Evolutionary conservation across 1,284 basidiomycete species (phyloP), one percentile per base, ranked within the genome.

Genomic region (Cryptococcus sp.): DNA sequence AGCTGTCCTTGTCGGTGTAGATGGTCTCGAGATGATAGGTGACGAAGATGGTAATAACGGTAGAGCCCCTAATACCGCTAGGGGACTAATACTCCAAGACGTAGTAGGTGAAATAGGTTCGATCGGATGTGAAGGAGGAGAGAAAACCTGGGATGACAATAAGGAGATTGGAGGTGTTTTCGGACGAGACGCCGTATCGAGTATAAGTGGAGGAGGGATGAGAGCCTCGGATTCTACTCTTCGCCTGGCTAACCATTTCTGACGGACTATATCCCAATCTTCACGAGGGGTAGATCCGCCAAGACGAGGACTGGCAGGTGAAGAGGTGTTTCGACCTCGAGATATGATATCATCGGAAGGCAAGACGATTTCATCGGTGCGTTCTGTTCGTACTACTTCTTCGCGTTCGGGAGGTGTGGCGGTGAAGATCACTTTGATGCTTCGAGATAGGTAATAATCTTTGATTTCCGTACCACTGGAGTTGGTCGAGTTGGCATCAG

Each of bases 361-460:
- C 4, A 64, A 63, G 15, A 75, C 63, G 30, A 73, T 55, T 55
- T 77, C 72, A 55, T 75, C 70, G 7, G 61, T 59, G 5, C 76
- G 60, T 53, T 77, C 76, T 5, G 58, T 64, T 2, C 70, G 58
- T 4, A 67, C 31, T 4, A 33, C 36, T 33, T 68, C 68, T 11
- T 54, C 52, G 5, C 43, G 30, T 11, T 68, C 64, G 0, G 65
- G 60, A 11, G 66, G 60, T 0, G 58, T 60, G 4, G 62, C 58
- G 0, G 69, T 66, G 46, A 77, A 77, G 14, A 77, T 68, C 35
- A 77, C 61, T 53, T 68, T 66, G 50, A 76, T 56, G 3, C 61
- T 58, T 58, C 68, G 68, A 1, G 71, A 65, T 14, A 77, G 57
- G 58, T 71, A 77, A 53, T 69, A 76, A 11, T 67, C 56, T 44